phyloP scores from a whole-genome alignment of 176 grass and related monocot genomes.

The Juncus effusus region DNA sequence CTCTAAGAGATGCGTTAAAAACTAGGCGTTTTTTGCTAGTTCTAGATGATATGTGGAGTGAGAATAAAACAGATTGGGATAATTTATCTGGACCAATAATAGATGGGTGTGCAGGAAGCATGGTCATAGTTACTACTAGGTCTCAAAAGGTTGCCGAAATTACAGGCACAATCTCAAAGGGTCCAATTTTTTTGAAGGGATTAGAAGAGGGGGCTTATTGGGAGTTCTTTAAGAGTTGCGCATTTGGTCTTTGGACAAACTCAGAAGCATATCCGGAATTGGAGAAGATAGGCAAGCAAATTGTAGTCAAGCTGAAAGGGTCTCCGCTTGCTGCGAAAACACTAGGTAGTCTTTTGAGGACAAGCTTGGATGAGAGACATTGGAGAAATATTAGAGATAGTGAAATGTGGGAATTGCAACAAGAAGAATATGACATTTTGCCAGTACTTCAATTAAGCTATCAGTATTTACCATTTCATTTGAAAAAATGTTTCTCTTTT shows the following conservation, averaged over 20 bases:
- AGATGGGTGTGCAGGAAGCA: conserved; percentile 15
- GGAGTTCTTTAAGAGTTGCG: conserved; percentile 21
- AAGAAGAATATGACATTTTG: conserved; percentile 31
- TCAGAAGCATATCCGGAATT: background rate
- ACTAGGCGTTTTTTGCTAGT: conserved; percentile 20
- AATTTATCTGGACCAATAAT: background rate
- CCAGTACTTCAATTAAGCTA: conserved; percentile 46
- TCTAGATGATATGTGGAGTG: conserved; percentile 29
- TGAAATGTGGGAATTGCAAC: conserved; percentile 31
- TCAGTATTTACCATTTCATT: conserved; percentile 30
- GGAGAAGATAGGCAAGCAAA: conserved; percentile 8
- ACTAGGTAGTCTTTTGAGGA: conserved; percentile 30
- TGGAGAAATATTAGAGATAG: conserved; percentile 27
- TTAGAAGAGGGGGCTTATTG: conserved; percentile 3
- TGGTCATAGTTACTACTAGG: conserved; percentile 36
- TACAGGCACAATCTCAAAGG: background rate
- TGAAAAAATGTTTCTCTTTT: conserved; percentile 40
- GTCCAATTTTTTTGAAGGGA: background rate
- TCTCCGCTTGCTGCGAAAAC: conserved; percentile 39
- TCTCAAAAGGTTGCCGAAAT: conserved; percentile 7
- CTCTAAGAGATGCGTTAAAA: background rate
- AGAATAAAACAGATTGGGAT: conserved; percentile 26
- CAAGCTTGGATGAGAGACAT: background rate
- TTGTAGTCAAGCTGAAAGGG: conserved; percentile 18
- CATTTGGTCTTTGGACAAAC: background rate